Percentiles rank a stretch among this genome's conserved stretches.
These are phyloP conservation scores for Lathyrus sativus DNA, from an alignment of 306 rosid genomes.

Conservation along the genomic window DNA sequence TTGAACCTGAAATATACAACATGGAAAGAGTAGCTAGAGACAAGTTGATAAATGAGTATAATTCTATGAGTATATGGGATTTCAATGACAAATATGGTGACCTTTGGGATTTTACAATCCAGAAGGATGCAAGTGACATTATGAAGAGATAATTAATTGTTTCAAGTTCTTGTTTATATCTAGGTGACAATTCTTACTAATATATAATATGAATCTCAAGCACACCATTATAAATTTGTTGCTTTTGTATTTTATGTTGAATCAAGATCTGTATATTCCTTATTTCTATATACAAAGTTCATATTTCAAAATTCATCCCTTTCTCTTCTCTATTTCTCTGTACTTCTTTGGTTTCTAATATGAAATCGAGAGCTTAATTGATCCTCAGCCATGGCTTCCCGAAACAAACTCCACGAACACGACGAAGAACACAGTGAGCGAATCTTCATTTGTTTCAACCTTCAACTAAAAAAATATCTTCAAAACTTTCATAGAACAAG, in stretches of 20 bases:
- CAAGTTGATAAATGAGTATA: slow-evolving; percentile 88
- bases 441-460: too few species aligned
- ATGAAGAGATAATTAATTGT: slow-evolving; percentile 47
- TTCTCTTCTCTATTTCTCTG: too few species aligned
- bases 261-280: slow-evolving; percentile 27
- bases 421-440: too few species aligned
- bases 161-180: not conserved
- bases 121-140: slow-evolving; percentile 53
- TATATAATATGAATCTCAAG: slow-evolving; percentile 22
- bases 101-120: slow-evolving; percentile 89
- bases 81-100: slow-evolving; percentile 93
- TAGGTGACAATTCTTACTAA: slow-evolving; percentile 21
- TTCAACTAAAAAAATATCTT: too few species aligned
- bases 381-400: too few species aligned
- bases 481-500: too few species aligned
- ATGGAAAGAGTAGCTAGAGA: slow-evolving; percentile 93
- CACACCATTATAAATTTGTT: slow-evolving; percentile 15
- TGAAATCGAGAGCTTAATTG: too few species aligned
- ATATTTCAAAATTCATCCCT: too few species aligned
- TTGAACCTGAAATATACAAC: slow-evolving; percentile 92
- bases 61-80: slow-evolving; percentile 90
- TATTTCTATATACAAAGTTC: not conserved
- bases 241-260: slow-evolving; percentile 8
- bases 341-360: too few species aligned
- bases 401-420: too few species aligned